Base-by-base conservation (phyloP, 2,329 filamentous ascomycete genomes). In the Aspergillus ochraceoroseus region DNA sequence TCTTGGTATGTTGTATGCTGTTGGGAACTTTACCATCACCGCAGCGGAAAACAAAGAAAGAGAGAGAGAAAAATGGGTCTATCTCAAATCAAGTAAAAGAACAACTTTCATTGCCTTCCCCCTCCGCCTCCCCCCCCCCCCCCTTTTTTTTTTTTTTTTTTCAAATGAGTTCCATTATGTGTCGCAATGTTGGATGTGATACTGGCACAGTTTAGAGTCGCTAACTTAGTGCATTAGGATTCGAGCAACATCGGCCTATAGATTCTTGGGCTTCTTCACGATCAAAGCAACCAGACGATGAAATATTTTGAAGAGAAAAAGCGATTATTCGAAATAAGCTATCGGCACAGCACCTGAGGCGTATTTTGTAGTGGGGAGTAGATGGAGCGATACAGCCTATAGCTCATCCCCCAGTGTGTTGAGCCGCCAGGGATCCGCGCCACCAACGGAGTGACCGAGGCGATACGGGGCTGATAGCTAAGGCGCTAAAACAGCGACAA, bases 401-500 rank as follows among this genome's bases (percentile, higher is more conserved):
- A 19, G 27, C 11, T 43, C 31, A 8, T 31, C 15, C n/a, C 31
- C 4, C 18, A 11, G 35, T n/a, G 7, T 25, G 19, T 38, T 35
- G 35, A 34, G 41, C 41, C 35, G 29, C 41, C 28, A 35, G 29
- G 31, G 31, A 39, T 41, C 35, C 35, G 35, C 35, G 23, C 40
- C 35, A 38, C 30, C n/a, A 27, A 15, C 35, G 17, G 30, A 39
- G 41, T 39, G 31, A 34, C 35, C 26, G 26, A 31, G 27, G 41
- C 41, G 41, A 43, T 39, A 43, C 41, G 41, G 41, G 30, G 34
- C 35, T 25, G 26, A 43, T n/a, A 23, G 41, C 23, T 38, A 31
- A 33, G 35, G 41, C 41, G 41, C 41, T 43, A 43, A 43, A 39
- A 26, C 14, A 39, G 41, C 41, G 41, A 43, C 35, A 43, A 43